These are phyloP conservation scores for Sclerotinia subarctica DNA, from an alignment of 2,329 filamentous ascomycete species.

Conservation along the genomic window DNA sequence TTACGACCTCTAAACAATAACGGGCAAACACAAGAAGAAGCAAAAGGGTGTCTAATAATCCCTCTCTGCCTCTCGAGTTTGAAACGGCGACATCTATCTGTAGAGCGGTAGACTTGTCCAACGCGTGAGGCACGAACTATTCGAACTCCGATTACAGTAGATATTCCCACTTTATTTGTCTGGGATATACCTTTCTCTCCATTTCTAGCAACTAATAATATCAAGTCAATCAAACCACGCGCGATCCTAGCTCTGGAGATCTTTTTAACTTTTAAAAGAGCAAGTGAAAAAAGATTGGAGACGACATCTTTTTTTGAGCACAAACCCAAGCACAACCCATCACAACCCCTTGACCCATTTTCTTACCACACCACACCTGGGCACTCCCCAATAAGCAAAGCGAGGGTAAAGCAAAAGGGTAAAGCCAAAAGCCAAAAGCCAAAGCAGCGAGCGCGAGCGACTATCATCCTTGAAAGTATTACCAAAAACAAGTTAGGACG, in stretches of 20 bases:
- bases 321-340: constrained; percentile 7
- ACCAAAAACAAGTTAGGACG: not conserved
- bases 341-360: constrained; percentile 15
- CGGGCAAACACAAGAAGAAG: constrained; percentile 3
- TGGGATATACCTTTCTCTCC: not conserved
- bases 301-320: constrained; percentile 7
- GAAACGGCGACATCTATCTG: not conserved
- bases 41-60: not conserved
- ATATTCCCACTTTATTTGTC: not conserved
- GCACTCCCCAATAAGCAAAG: not conserved
- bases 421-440: constrained; percentile 1
- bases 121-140: not conserved
- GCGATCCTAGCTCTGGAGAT: not conserved
- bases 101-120: not conserved
- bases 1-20: not conserved
- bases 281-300: constrained; percentile 12
- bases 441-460: constrained; percentile 12
- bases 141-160: not conserved
- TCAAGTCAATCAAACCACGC: not conserved
- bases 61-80: not conserved
- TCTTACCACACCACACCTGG: constrained; percentile 5
- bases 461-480: not conserved
- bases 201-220: not conserved
- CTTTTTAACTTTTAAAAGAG: not conserved
- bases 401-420: constrained; percentile 11